Conservation (phyloP, 169 alveolate species). For the Plasmodium ovale region DNA sequence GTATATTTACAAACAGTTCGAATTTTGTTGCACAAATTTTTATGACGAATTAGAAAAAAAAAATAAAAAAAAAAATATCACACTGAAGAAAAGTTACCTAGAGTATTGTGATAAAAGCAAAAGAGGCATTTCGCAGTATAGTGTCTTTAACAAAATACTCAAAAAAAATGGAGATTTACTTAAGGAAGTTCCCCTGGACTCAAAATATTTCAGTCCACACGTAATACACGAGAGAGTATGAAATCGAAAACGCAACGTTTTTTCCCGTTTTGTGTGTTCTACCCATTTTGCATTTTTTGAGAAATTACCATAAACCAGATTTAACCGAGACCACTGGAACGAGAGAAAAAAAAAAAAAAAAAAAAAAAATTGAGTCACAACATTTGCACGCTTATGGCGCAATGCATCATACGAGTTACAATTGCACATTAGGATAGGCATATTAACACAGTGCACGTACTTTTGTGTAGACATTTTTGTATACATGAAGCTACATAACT, state of each 20-base stretch:
- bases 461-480: neutral
- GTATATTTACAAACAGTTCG: slow-evolving; percentile 59
- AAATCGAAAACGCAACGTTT: neutral
- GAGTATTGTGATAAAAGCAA: slow-evolving; percentile 23
- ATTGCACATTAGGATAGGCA: no score
- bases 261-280: neutral
- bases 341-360: no score
- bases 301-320: neutral
- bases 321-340: no score
- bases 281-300: neutral
- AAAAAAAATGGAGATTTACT: slow-evolving; percentile 49
- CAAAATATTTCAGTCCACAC: slow-evolving; percentile 63
- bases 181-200: slow-evolving; percentile 50
- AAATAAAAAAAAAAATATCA: slow-evolving; percentile 48
- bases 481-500: no score
- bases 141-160: slow-evolving; percentile 58
- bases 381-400: no score
- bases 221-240: slow-evolving; percentile 6
- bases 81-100: slow-evolving; percentile 27
- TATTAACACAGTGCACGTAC: no score
- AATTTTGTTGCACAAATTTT: slow-evolving; percentile 45
- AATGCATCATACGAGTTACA: no score
- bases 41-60: slow-evolving; percentile 43
- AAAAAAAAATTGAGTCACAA: no score
- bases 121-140: slow-evolving; percentile 9